Base-by-base conservation (phyloP, 1,139 yeast genomes). In the Pichia sp. region DNA sequence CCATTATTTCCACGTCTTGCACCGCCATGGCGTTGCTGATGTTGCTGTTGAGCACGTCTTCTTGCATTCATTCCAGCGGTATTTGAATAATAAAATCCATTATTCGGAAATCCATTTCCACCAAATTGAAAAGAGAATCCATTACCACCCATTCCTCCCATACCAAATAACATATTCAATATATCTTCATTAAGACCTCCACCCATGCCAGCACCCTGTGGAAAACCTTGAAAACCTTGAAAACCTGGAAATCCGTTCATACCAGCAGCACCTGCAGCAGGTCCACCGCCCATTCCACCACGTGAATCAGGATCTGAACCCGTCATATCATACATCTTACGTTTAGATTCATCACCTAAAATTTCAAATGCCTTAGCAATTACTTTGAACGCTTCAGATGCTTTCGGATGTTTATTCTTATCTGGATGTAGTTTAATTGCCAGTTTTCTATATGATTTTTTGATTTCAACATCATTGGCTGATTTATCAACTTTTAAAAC, bases 381-480 rank as follows among this genome's bases (percentile, higher is more conserved):
- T 55, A 72, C 72, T 58, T 94, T 94, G 69, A 94, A 94, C 4
- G 97, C 97, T 62, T 94, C 99, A 48, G 89, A 87, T 2, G 98
- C 90, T 54, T 92, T 83, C 0, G 98, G 97, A 53, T 95, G 98
- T 10, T 87, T 82, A 64, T 94, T 94, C 67, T 94, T 92, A 65
- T 94, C 99, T 1, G 99, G 99, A 65, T 94, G 99, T 61, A 90
- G 76, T 59, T 83, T 86, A 38, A 94, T 76, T 9, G 98, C 97
- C 50, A 90, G 70, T 63, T 83, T 87, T 53, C 97, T 73, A 63
- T 94, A 94, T 12, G 97, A 85, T 62, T 87, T 87, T 59, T 90
- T 87, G 57, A 94, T 82, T 53, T 87, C 96, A 20, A 68, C 64
- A 45, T 87, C 96, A n/a, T 74, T 68, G 8, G 95, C 74, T 3